A percentile compares a stretch with the other conserved stretches of the same genome.
Evolutionary conservation across 1,284 basidiomycete genomes (phyloP).

Genomic region (Peniophora sp.): DNA sequence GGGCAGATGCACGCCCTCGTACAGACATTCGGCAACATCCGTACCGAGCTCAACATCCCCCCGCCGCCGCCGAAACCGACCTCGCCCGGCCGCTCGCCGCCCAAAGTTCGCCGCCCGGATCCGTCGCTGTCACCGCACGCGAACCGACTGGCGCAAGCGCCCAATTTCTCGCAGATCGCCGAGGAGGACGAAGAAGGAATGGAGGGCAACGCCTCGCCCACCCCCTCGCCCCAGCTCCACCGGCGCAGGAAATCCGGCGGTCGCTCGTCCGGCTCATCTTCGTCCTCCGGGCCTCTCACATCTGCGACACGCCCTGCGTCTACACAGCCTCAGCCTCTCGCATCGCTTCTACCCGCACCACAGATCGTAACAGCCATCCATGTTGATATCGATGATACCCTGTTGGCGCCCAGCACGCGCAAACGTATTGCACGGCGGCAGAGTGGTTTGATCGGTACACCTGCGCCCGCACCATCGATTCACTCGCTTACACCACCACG

Average conservation of each 20-base stretch:
- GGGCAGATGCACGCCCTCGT: constrained; percentile 52
- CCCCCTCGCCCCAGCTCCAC: too few species aligned
- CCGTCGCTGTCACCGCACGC: constrained; percentile 39
- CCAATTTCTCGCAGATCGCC: constrained; percentile 55
- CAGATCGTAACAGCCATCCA: constrained; percentile 15
- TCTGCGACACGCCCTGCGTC: too few species aligned
- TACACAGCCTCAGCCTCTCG: constrained; percentile 5
- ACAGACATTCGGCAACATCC: constrained; percentile 57
- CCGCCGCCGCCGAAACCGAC: constrained; percentile 15
- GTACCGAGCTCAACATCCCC: constrained; percentile 47
- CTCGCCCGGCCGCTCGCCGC: constrained; percentile 30
- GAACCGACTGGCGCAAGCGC: constrained; percentile 55
- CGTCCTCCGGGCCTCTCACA: too few species aligned
- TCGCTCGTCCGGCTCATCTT: too few species aligned
- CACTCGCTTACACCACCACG: constrained; percentile 29
- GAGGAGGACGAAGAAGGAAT: constrained; percentile 55
- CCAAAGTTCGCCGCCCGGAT: constrained; percentile 38
- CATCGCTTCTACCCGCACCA: constrained; percentile 13
- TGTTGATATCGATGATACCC: constrained; percentile 23
- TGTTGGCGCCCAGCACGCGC: constrained; percentile 17
- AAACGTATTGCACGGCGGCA: constrained; percentile 52
- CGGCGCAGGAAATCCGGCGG: too few species aligned
- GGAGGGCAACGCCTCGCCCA: constrained; percentile 5
- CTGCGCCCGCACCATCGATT: constrained; percentile 21
- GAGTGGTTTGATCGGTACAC: constrained; percentile 50